Evolutionary conservation across 495 filamentous ascomycete species (phyloP).

Genomic region (Tetracladium marchalianum): DNA sequence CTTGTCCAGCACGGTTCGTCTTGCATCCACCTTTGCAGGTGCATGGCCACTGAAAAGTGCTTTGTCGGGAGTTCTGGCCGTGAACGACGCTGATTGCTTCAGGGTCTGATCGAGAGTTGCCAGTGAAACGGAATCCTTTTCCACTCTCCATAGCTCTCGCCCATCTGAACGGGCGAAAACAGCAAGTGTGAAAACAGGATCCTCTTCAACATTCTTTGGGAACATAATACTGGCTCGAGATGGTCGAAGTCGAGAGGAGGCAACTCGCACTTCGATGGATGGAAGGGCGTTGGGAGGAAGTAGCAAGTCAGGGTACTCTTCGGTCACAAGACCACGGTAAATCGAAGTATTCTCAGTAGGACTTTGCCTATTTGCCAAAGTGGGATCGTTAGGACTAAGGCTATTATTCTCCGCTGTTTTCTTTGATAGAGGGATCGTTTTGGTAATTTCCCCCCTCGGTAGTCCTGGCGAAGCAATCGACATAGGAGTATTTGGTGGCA

Average conservation of each 20-base stretch:
- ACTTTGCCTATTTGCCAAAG: constrained; percentile 4
- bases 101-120: constrained; percentile 71
- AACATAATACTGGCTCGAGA: constrained; percentile 76
- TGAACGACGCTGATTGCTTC: constrained; percentile 57
- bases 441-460: constrained; percentile 24
- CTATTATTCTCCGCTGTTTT: constrained; percentile 16
- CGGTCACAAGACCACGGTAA: constrained; percentile 61
- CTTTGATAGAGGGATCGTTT: constrained; percentile 31
- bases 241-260: constrained; percentile 87
- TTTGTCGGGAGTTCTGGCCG: constrained; percentile 68
- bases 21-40: constrained; percentile 85
- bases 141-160: constrained; percentile 84
- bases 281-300: constrained; percentile 88
- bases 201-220: constrained; percentile 63
- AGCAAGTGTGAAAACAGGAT: constrained; percentile 87
- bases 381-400: constrained; percentile 3
- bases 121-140: constrained; percentile 81
- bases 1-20: constrained; percentile 67
- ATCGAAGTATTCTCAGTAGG: constrained; percentile 24
- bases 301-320: constrained; percentile 74
- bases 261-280: constrained; percentile 73
- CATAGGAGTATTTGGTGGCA: constrained; percentile 52
- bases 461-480: constrained; percentile 39
- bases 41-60: constrained; percentile 86
- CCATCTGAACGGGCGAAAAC: constrained; percentile 68